Conservation (phyloP, 371 early-diverging fungal species). For the Mucor indicus region DNA sequence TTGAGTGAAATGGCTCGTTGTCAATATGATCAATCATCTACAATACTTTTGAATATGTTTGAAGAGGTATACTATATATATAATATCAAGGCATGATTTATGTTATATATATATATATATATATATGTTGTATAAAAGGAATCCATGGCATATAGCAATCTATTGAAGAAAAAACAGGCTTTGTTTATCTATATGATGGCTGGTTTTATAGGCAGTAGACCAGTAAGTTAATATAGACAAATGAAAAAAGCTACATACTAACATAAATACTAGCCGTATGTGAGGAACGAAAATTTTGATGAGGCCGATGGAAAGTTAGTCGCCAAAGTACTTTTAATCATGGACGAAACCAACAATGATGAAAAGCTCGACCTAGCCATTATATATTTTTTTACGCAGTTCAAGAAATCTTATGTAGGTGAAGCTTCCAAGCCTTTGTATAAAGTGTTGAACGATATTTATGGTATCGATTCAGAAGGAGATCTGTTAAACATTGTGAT, state of each 20-base stretch:
- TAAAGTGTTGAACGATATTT: slow-evolving; percentile 45
- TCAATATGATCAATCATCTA: slow-evolving; percentile 60
- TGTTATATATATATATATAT: too few species aligned
- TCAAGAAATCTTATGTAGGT: slow-evolving; percentile 71
- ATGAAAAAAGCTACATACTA: too few species aligned
- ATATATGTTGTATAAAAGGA: too few species aligned
- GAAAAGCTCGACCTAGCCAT: slow-evolving; percentile 66
- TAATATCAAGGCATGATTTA: too few species aligned
- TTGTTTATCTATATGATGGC: slow-evolving; percentile 78
- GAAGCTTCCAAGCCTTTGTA: slow-evolving; percentile 51
- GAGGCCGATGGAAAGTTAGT: slow-evolving; percentile 57
- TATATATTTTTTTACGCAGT: slow-evolving; percentile 68
- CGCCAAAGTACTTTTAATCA: slow-evolving; percentile 49
- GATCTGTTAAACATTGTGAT: slow-evolving; percentile 67
- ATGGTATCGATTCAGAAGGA: slow-evolving; percentile 52
- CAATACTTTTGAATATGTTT: slow-evolving; percentile 52
- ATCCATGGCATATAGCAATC: slow-evolving; percentile 9
- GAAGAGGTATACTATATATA: too few species aligned
- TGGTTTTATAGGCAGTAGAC: slow-evolving; percentile 59
- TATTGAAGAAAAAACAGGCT: slow-evolving; percentile 50
- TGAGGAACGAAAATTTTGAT: slow-evolving; percentile 58
- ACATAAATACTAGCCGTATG: slow-evolving; percentile 34
- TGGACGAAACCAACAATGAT: slow-evolving; percentile 41
- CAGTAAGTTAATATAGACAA: slow-evolving; percentile 35
- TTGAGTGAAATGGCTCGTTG: slow-evolving; percentile 70